Conservation (phyloP, 2,329 filamentous ascomycete genomes). For the Trichoderma simmonsii region DNA sequence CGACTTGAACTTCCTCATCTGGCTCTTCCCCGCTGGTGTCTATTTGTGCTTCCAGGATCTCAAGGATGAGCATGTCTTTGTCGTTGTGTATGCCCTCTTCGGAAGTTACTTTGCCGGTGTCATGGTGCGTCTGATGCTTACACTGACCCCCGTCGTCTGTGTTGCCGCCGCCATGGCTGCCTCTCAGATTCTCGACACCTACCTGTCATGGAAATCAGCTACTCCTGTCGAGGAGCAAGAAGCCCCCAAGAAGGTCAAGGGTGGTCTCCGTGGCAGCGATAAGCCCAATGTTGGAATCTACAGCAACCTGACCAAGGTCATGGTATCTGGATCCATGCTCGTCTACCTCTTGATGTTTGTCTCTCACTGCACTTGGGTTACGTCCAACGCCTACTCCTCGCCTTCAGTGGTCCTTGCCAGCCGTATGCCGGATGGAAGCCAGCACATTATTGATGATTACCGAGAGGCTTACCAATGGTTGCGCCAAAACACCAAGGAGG, state of each 20-base stretch:
- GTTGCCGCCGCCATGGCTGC: conserved; percentile 86
- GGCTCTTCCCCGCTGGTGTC: conserved; percentile 97
- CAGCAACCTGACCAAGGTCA: conserved; percentile 70
- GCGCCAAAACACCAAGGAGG: conserved; percentile 89
- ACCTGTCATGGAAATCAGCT: conserved; percentile 66
- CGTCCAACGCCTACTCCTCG: conserved; percentile 97
- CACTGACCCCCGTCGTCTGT: conserved; percentile 92
- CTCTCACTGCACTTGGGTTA: conserved; percentile 98
- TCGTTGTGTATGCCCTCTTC: conserved; percentile 95
- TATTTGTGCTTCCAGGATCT: conserved; percentile 97
- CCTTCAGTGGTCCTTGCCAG: conserved; percentile 95
- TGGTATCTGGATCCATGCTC: conserved; percentile 69
- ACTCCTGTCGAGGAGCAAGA: conserved; percentile 46
- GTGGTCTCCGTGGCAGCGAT: conserved; percentile 65
- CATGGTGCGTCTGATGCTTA: conserved; percentile 99
- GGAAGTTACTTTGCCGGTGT: conserved; percentile 98
- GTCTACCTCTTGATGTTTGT: conserved; percentile 91
- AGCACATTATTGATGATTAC: conserved; percentile 99
- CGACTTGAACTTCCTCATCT: conserved; percentile 96
- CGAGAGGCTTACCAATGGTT: conserved; percentile 99
- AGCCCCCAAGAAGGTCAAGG: conserved; percentile 57
- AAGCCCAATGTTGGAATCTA: conserved; percentile 81
- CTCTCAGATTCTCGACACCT: conserved; percentile 85
- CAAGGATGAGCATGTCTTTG: conserved; percentile 93
- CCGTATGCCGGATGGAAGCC: conserved; percentile 85